Evolutionary conservation across 768 basidiomycete species (phyloP).

Genomic region (Lactarius sanguifluus): DNA sequence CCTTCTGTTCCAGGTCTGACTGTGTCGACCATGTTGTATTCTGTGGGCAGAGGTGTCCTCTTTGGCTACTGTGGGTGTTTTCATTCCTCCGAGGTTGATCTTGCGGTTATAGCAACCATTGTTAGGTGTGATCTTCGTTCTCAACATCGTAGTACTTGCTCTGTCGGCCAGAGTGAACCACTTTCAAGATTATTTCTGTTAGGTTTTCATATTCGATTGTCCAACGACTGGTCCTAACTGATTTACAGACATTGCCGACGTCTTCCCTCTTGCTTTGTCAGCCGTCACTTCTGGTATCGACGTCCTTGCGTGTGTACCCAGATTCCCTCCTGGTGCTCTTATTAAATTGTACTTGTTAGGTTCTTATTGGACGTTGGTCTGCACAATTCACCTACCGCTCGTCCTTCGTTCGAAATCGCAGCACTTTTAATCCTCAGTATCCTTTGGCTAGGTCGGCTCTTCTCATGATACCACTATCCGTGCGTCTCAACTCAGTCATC

Average conservation of each 20-base stretch:
- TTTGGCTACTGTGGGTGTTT: conserved; percentile 6
- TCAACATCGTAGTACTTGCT: conserved; percentile 52
- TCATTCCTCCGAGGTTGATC: not conserved
- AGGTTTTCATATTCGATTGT: conserved; percentile 30
- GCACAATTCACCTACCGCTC: conserved; percentile 44
- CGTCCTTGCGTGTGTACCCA: conserved; percentile 41
- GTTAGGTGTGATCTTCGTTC: conserved; percentile 39
- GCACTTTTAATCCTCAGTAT: conserved; percentile 47
- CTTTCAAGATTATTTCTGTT: conserved; percentile 63
- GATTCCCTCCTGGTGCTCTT: not conserved
- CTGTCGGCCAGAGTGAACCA: conserved; percentile 54
- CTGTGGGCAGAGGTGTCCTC: conserved; percentile 14
- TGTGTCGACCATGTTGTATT: conserved; percentile 6
- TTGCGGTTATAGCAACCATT: too few relatives aligned
- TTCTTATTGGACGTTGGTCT: conserved; percentile 44
- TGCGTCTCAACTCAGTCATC: not conserved
- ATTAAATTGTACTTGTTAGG: conserved; percentile 34
- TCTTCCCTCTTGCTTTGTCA: conserved; percentile 61
- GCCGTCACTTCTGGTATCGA: conserved; percentile 50
- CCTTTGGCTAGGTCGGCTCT: conserved; percentile 53
- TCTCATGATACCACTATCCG: not conserved
- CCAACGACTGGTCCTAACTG: not conserved
- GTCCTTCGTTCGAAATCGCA: conserved; percentile 50
- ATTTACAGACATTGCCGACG: conserved; percentile 51
- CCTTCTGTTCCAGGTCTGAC: not conserved